Conservation (phyloP, 306 rosid species). For the Cucumis hystrix region DNA sequence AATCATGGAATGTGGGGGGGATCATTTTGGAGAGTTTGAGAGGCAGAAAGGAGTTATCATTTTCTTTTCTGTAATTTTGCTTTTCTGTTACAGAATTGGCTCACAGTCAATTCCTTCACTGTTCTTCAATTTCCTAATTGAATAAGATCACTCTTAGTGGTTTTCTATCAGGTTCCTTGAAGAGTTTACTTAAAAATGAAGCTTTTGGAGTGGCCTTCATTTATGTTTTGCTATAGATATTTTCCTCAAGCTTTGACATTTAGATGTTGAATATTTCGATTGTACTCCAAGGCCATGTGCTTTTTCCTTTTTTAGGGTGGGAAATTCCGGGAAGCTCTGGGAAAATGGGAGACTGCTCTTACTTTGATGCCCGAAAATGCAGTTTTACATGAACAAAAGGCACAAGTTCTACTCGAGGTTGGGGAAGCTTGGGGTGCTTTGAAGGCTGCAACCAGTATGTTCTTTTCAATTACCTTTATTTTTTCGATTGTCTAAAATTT, state of each 20-base stretch:
- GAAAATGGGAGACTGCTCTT: constrained; percentile 89
- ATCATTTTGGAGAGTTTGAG: no score
- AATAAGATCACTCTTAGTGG: no score
- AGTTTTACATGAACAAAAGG: constrained; percentile 72
- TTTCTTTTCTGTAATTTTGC: no score
- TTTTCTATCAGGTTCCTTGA: neutral
- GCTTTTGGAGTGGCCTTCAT: neutral
- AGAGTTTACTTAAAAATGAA: neutral
- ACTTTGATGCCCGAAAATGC: constrained; percentile 56
- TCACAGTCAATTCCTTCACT: no score
- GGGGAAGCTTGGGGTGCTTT: constrained; percentile 88
- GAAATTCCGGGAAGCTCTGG: constrained; percentile 60
- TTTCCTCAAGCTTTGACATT: neutral
- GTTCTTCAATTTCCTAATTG: no score
- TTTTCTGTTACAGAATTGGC: no score
- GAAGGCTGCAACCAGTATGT: constrained; percentile 74
- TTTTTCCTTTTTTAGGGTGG: constrained; percentile 36
- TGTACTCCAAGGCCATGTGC: neutral
- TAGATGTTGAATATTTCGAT: neutral
- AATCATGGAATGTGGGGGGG: no score
- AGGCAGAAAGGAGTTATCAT: no score
- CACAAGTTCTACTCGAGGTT: constrained; percentile 71
- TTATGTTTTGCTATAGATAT: neutral
- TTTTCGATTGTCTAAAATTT: neutral
- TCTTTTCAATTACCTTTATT: neutral